Evolutionary conservation across 1,284 basidiomycete genomes (phyloP).

Genomic region (Moniliophthora roreri): DNA sequence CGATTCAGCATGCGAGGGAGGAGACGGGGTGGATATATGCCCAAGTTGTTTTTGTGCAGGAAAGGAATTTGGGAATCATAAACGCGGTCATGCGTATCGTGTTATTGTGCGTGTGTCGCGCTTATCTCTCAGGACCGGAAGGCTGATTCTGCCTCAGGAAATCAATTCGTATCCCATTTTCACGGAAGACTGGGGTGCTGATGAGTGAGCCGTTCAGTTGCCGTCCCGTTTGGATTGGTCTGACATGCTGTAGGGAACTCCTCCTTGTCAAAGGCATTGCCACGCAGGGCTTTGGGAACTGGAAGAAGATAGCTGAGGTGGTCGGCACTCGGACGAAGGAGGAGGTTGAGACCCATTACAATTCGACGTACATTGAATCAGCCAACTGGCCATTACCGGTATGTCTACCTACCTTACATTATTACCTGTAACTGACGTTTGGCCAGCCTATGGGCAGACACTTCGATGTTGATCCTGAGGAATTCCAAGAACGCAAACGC

Average conservation of each 20-base stretch:
- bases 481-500: conserved; percentile 87
- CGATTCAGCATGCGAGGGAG: conserved; percentile 71
- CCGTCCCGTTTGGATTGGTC: not conserved
- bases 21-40: conserved; percentile 85
- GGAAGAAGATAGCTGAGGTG: conserved; percentile 96
- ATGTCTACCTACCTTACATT: conserved; percentile 22
- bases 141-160: conserved; percentile 55
- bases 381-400: conserved; percentile 80
- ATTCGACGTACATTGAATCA: conserved; percentile 79
- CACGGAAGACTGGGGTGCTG: conserved; percentile 94
- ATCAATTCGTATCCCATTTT: conserved; percentile 97
- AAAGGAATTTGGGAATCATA: conserved; percentile 86
- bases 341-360: conserved; percentile 93
- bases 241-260: conserved; percentile 66
- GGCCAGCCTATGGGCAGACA: conserved; percentile 63
- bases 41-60: conserved; percentile 91
- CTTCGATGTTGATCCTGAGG: conserved; percentile 76
- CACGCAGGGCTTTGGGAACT: conserved; percentile 92
- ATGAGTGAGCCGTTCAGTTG: conserved; percentile 66
- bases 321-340: conserved; percentile 94
- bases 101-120: conserved; percentile 67
- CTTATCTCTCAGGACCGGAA: conserved; percentile 4
- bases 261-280: conserved; percentile 90
- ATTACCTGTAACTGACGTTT: not conserved
- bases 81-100: conserved; percentile 88